Percentiles rank a stretch among this genome's conserved stretches.
Conservation (phyloP, 176 grass and related monocot species). For the Oryza punctata region DNA sequence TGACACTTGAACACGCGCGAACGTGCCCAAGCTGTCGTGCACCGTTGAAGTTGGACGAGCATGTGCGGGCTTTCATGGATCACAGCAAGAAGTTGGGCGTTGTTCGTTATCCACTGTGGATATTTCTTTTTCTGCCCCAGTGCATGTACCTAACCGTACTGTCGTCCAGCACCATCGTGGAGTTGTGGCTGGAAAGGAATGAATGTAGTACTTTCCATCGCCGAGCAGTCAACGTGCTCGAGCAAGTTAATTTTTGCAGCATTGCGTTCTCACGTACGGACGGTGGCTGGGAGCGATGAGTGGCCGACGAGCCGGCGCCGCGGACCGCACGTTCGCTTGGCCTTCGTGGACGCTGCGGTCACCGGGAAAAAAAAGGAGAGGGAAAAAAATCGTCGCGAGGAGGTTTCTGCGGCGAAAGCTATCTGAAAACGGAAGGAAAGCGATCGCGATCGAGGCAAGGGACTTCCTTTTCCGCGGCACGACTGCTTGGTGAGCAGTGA, state of each 20-base stretch:
- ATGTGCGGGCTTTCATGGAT: neutral
- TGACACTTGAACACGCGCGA: neutral
- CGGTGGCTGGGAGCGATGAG: neutral
- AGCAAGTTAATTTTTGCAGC: neutral
- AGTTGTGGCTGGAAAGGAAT: neutral
- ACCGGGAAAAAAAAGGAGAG: neutral
- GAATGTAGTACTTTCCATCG: neutral
- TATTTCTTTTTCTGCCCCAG: neutral
- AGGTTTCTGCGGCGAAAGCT: neutral
- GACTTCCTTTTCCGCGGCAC: neutral
- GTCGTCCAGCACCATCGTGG: neutral
- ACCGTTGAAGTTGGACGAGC: neutral
- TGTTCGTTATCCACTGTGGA: constrained; percentile 10
- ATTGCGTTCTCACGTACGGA: neutral
- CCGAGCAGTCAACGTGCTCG: neutral
- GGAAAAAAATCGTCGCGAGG: neutral
- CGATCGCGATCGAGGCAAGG: neutral
- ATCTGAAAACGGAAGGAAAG: neutral
- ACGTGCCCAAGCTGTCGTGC: neutral
- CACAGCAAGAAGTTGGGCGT: neutral
- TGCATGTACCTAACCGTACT: constrained; percentile 14
- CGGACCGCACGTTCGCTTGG: neutral
- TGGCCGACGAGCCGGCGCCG: neutral
- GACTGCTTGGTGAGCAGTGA: neutral
- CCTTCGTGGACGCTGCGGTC: neutral